These are phyloP conservation scores for Fusarium sp. DNA, from an alignment of 2,329 filamentous ascomycete genomes.

Conservation along the genomic window DNA sequence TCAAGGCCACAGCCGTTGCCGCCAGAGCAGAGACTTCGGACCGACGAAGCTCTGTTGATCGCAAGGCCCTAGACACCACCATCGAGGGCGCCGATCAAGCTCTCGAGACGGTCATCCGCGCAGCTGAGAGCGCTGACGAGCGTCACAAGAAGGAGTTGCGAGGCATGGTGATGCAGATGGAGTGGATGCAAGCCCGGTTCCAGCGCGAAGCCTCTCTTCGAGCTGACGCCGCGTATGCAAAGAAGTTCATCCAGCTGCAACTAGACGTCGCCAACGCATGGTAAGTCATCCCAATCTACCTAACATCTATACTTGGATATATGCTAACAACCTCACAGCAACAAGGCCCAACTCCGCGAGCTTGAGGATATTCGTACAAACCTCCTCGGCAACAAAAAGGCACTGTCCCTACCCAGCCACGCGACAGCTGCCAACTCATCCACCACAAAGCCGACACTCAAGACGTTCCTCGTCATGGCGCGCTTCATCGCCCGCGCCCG, in stretches of 20 bases:
- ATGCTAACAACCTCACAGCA: constrained; percentile 69
- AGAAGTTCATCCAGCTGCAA: constrained; percentile 84
- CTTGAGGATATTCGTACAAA: constrained; percentile 81
- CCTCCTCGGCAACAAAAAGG: constrained; percentile 58
- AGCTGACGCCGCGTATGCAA: constrained; percentile 86
- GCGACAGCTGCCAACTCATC: constrained; percentile 27
- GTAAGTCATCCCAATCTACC: constrained; percentile 69
- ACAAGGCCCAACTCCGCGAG: constrained; percentile 90
- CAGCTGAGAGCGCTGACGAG: constrained; percentile 74
- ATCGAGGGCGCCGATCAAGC: constrained; percentile 64
- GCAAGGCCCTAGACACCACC: constrained; percentile 49
- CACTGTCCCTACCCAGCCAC: constrained; percentile 53
- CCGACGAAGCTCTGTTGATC: constrained; percentile 34
- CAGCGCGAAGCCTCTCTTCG: constrained; percentile 86
- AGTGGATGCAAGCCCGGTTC: constrained; percentile 88
- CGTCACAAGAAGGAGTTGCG: constrained; percentile 82
- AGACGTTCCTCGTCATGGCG: constrained; percentile 63
- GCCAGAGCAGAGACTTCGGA: constrained; percentile 37
- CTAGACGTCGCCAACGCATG: constrained; percentile 90
- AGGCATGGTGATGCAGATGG: constrained; percentile 89
- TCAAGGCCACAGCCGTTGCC: constrained; percentile 60
- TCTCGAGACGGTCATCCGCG: constrained; percentile 71
- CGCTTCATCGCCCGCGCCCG: constrained; percentile 69
- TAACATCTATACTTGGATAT: no score
- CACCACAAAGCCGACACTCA: constrained; percentile 54